A percentile compares a stretch with the other conserved stretches of the same genome.
Conservation (phyloP, 2,329 filamentous ascomycete genomes). For the Alternaria sp. region DNA sequence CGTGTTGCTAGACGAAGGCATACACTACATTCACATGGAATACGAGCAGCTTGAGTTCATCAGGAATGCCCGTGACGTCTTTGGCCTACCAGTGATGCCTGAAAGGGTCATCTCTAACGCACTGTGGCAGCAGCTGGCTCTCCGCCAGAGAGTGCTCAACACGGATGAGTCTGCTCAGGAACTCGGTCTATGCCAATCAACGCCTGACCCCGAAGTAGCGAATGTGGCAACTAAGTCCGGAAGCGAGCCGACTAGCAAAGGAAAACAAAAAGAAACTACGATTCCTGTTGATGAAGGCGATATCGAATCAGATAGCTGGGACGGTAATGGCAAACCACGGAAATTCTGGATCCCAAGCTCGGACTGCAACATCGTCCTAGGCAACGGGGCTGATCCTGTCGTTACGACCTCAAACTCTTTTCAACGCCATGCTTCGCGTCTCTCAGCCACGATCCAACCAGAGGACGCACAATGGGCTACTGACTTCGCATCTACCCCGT, state of each 20-base stretch:
- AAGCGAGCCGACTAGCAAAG: conserved; percentile 48
- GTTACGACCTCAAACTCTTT: conserved; percentile 57
- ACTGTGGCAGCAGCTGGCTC: conserved; percentile 65
- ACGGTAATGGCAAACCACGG: conserved; percentile 61
- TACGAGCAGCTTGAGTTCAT: conserved; percentile 67
- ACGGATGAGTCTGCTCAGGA: conserved; percentile 61
- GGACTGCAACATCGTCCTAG: conserved; percentile 65
- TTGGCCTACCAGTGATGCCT: conserved; percentile 63
- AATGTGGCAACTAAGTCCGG: conserved; percentile 28
- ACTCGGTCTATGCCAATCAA: conserved; percentile 58
- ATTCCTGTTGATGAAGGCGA: conserved; percentile 38
- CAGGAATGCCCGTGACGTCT: conserved; percentile 58
- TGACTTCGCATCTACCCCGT: conserved; percentile 61
- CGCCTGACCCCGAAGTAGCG: conserved; percentile 46
- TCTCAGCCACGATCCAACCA: conserved; percentile 62
- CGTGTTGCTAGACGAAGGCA: conserved; percentile 65
- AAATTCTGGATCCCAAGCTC: conserved; percentile 66
- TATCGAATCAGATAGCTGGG: conserved; percentile 61
- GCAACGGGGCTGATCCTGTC: conserved; percentile 62
- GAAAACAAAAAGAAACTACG: conserved; percentile 52
- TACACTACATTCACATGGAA: conserved; percentile 67
- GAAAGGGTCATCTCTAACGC: conserved; percentile 64
- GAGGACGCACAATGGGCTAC: conserved; percentile 65
- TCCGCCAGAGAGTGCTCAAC: conserved; percentile 64
- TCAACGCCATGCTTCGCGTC: conserved; percentile 56